phyloP scores from a whole-genome alignment of 306 rosid species.

The Mimosa pudica region DNA sequence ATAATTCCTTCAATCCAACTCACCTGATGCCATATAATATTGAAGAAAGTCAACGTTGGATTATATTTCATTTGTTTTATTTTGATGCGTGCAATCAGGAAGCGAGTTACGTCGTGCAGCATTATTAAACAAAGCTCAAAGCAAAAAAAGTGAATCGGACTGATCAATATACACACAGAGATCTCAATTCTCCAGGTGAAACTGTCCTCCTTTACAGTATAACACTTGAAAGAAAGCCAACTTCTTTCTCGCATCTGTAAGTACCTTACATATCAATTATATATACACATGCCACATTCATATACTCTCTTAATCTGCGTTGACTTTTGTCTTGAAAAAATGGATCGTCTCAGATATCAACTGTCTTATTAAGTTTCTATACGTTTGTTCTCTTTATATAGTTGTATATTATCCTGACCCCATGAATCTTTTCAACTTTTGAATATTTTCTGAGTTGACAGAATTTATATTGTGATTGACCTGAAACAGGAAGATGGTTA shows the following conservation, averaged over 20 bases:
- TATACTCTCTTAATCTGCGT: background rate
- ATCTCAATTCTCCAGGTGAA: slow-evolving; percentile 4
- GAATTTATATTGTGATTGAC: background rate
- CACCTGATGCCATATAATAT: background rate
- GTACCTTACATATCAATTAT: background rate
- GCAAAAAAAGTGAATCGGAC: background rate
- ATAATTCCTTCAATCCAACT: background rate
- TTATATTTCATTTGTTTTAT: background rate
- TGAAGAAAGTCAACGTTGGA: slow-evolving; percentile 9
- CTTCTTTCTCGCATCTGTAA: slow-evolving; percentile 30
- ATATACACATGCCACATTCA: background rate
- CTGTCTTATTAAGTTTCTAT: background rate
- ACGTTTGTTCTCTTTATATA: background rate
- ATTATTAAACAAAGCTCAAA: background rate
- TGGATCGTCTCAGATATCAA: background rate
- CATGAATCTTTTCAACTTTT: background rate
- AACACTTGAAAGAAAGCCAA: slow-evolving; percentile 2
- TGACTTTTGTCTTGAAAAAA: slow-evolving; percentile 5
- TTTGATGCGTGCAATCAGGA: background rate
- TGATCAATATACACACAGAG: background rate
- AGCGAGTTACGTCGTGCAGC: background rate
- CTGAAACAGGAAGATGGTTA: background rate
- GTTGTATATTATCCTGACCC: background rate
- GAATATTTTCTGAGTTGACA: background rate
- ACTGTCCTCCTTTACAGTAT: background rate